phyloP scores from a whole-genome alignment of 2,329 filamentous ascomycete species.

The Acephala macrosclerotiorum region DNA sequence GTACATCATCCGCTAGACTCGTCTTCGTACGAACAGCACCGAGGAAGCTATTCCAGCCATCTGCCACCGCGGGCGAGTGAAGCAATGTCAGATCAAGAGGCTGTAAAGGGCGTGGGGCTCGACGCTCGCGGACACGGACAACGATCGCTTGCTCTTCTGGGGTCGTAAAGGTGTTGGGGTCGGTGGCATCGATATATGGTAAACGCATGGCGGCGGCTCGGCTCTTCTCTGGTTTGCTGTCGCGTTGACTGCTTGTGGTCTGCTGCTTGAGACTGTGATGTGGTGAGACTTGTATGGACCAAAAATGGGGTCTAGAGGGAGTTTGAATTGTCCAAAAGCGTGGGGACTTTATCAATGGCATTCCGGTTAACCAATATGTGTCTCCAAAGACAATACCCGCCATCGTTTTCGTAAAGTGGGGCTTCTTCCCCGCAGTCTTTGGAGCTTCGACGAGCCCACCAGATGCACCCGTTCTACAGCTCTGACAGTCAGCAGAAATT shows the following conservation, averaged over 20 bases:
- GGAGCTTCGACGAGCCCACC: constrained; percentile 1
- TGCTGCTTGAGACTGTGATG: not conserved
- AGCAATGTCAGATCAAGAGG: constrained; percentile 79
- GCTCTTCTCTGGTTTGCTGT: constrained; percentile 9
- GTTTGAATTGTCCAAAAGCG: not conserved
- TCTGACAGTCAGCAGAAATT: constrained; percentile 7
- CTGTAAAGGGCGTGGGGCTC: constrained; percentile 73
- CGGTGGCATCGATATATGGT: constrained; percentile 61
- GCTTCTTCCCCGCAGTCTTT: not conserved
- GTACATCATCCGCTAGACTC: constrained; percentile 59
- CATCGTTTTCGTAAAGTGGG: not conserved
- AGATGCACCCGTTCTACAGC: not conserved
- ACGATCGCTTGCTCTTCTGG: constrained; percentile 64
- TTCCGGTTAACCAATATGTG: not conserved
- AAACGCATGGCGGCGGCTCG: constrained; percentile 62
- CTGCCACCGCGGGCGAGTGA: constrained; percentile 76
- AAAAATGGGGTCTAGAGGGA: not conserved
- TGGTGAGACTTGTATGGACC: constrained; percentile 6
- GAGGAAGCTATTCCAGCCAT: constrained; percentile 77
- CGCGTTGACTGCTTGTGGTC: constrained; percentile 5
- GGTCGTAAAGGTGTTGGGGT: constrained; percentile 56
- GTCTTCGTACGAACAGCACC: constrained; percentile 67
- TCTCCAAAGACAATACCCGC: no score
- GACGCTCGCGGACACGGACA: constrained; percentile 68
- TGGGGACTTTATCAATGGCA: no score